A percentile compares a stretch with the other conserved stretches of the same genome.
Conservation (phyloP, 208 protist species). For the Leishmania amazonensis region DNA sequence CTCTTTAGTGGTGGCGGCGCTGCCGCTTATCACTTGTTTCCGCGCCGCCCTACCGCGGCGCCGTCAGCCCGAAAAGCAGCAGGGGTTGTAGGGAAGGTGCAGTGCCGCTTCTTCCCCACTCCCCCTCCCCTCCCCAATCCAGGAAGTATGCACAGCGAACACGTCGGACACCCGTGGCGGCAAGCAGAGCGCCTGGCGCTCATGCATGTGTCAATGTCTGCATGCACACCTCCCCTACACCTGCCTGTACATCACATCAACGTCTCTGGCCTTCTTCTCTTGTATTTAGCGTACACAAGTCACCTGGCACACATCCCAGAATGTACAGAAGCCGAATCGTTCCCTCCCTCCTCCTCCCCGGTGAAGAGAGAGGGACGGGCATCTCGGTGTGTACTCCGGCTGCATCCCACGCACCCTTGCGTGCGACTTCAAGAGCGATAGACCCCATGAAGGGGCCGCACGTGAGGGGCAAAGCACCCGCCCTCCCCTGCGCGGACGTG, state of each 20-base stretch:
- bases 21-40: no score
- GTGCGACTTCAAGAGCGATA: background rate
- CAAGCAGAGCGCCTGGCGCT: background rate
- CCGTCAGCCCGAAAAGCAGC: background rate
- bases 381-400: background rate
- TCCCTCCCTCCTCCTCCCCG: background rate
- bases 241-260: background rate
- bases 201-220: background rate
- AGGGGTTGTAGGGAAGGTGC: background rate
- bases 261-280: background rate
- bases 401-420: background rate
- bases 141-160: background rate
- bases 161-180: background rate
- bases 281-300: background rate
- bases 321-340: background rate
- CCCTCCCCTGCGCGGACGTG: background rate
- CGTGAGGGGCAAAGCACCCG: background rate
- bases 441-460: background rate
- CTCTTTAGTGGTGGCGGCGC: no score
- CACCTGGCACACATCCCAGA: background rate
- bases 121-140: background rate
- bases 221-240: background rate
- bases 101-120: background rate
- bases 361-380: background rate
- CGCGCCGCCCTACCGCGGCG: no score